These are phyloP conservation scores for Eragrostis curvula DNA, from an alignment of 176 grass and related monocot genomes.

Conservation along the genomic window DNA sequence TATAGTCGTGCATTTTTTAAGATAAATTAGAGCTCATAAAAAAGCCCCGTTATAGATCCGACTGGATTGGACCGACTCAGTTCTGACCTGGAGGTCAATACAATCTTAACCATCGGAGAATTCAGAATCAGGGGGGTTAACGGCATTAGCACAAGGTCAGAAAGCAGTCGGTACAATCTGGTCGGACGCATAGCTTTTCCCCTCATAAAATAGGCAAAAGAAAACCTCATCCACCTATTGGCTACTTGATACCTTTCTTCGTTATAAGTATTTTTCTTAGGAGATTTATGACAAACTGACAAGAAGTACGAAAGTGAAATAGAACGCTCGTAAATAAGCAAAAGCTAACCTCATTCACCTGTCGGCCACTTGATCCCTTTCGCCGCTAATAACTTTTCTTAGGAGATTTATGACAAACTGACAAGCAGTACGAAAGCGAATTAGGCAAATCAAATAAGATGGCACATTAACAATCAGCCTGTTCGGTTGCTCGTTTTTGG, in stretches of 20 bases:
- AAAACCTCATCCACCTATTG: background rate
- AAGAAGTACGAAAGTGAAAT: background rate
- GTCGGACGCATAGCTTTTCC: too few species aligned
- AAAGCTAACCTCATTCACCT: background rate
- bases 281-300: background rate
- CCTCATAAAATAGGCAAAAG: background rate
- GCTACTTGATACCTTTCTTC: conserved; percentile 1
- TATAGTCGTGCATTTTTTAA: background rate
- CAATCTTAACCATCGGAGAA: too few species aligned
- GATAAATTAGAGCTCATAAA: too few species aligned
- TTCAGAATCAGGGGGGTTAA: too few species aligned
- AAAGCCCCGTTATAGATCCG: too few species aligned
- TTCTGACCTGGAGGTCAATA: too few species aligned
- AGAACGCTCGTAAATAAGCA: background rate
- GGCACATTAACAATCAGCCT: background rate
- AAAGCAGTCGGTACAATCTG: too few species aligned
- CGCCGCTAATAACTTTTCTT: background rate
- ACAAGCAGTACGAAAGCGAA: background rate
- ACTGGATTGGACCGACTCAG: too few species aligned
- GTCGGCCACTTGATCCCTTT: background rate
- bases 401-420: background rate
- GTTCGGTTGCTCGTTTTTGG: too few species aligned
- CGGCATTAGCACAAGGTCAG: too few species aligned
- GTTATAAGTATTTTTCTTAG: background rate
- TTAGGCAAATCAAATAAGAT: background rate